Evolutionary conservation across 2,329 filamentous ascomycete genomes (phyloP), one percentile per base, ranked within the genome.

Genomic region (Colletotrichum graminicola): DNA sequence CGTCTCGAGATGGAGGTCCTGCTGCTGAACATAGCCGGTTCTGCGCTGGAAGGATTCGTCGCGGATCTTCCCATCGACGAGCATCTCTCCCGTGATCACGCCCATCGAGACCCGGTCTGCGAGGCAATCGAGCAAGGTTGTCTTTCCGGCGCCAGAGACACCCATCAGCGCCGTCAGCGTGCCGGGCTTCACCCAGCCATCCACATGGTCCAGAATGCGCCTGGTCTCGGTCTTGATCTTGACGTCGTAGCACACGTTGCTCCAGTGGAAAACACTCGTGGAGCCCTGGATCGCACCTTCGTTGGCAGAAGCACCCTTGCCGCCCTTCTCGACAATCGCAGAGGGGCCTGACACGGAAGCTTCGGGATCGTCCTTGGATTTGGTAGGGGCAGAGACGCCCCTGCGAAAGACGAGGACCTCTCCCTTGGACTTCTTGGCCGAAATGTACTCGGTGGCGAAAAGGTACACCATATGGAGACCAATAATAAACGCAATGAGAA

Each of bases 141-240:
- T 92, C 39, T 74, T 74, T 5, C 73, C 73, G 18, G 73, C 73
- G 8, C 73, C 73, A 29, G 73, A 73, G 36, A 72, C 62, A 34
- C 71, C 74, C 90, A 92, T 92, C 1, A 91, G 82, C 41, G 89
- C 90, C 29, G 90, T 92, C 55, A 91, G 79, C 56, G 89, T 92
- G 66, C 90, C 90, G 14, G 90, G 90, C 78, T 92, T 91, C 72
- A 92, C 89, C 88, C 89, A 92, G n/a, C 90, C 90, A 75, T 91
- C 88, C 11, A 92, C 89, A 67, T 92, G 84, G 71, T 92, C 88
- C 49, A 92, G 80, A 76, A 93, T 89, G 34, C 90, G 86, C 34
- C 91, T 85, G 8, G 83, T 79, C 72, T 91, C 86, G 78, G 92
- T 92, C 65, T 73, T 73, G 79, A 93, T 91, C 74, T 88, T 87